These are phyloP conservation scores for Rhododendron ovatum DNA, from an alignment of 148 eudicot genomes.

Conservation along the genomic window DNA sequence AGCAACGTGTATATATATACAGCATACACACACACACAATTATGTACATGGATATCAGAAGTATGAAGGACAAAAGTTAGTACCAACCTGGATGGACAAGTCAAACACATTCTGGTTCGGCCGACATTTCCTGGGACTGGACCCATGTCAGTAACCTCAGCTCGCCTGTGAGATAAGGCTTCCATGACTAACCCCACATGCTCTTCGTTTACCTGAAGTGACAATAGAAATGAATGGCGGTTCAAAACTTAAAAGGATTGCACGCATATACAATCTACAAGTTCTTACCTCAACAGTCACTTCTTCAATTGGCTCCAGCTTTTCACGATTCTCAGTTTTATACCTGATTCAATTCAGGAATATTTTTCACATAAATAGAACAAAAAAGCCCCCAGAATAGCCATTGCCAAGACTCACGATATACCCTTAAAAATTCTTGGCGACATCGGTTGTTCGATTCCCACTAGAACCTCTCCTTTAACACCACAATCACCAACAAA, in stretches of 20 bases:
- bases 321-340: slow-evolving; percentile 62
- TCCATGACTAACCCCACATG: slow-evolving; percentile 94
- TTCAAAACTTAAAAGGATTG: background rate
- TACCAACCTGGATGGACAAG: slow-evolving; percentile 89
- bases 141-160: slow-evolving; percentile 86
- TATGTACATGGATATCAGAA: background rate
- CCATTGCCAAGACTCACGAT: background rate
- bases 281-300: slow-evolving; percentile 84
- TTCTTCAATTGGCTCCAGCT: slow-evolving; percentile 97
- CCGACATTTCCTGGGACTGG: slow-evolving; percentile 89
- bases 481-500: background rate
- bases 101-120: slow-evolving; percentile 79
- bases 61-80: background rate
- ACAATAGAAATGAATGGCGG: slow-evolving; percentile 3
- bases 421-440: background rate
- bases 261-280: background rate
- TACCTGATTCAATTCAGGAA: slow-evolving; percentile 50
- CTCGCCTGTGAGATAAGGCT: slow-evolving; percentile 94
- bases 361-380: slow-evolving; percentile 2
- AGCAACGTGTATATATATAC: background rate
- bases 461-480: background rate
- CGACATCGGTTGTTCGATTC: background rate
- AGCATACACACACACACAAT: background rate
- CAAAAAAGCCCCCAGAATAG: background rate
- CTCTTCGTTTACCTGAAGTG: slow-evolving; percentile 75